These are phyloP conservation scores for Acacia concinna DNA, from an alignment of 331 rosid genomes.

Conservation along the genomic window DNA sequence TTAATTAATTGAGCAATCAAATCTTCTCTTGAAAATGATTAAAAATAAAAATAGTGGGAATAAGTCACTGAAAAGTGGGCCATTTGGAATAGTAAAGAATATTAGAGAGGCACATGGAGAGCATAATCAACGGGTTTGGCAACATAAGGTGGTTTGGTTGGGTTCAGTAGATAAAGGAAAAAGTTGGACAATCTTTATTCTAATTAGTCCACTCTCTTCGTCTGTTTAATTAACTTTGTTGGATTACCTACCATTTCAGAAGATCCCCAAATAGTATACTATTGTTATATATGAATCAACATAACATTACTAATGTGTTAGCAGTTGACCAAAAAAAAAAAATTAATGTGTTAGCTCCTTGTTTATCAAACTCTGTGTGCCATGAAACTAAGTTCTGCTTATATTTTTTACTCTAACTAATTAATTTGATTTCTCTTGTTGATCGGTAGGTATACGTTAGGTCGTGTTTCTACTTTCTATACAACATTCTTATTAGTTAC, in stretches of 20 bases:
- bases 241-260: slow-evolving; percentile 4
- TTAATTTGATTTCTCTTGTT: neutral
- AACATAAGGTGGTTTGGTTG: slow-evolving; percentile 11
- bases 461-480: neutral
- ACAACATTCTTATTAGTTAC: neutral
- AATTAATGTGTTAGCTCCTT: neutral
- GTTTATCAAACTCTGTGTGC: neutral
- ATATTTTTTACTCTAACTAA: neutral
- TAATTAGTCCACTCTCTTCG: slow-evolving; percentile 9
- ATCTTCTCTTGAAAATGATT: neutral
- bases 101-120: slow-evolving; percentile 36
- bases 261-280: neutral
- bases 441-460: neutral
- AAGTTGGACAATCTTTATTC: slow-evolving; percentile 22
- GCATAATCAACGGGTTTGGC: slow-evolving; percentile 27
- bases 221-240: slow-evolving; percentile 3
- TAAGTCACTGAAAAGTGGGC: slow-evolving; percentile 2
- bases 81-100: slow-evolving; percentile 19
- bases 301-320: neutral
- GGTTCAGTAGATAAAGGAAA: neutral
- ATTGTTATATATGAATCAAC: neutral
- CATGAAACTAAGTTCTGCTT: neutral
- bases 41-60: neutral
- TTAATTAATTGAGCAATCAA: neutral
- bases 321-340: too few species aligned